phyloP scores from a whole-genome alignment of 2,329 filamentous ascomycete genomes.

The Alternaria sp. region DNA sequence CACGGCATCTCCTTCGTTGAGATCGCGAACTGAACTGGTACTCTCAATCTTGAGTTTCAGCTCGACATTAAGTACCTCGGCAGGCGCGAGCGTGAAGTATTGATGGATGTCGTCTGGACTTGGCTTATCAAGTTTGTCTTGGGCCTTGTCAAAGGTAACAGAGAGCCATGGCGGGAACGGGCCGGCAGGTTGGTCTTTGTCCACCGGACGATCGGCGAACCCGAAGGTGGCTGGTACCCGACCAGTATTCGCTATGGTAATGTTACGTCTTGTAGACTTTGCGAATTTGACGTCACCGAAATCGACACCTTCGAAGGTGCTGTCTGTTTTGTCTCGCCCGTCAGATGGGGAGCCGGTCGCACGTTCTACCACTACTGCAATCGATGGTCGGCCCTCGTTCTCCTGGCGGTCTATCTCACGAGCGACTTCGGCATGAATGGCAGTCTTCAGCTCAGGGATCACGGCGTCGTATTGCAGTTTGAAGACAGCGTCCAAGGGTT shows the following conservation, averaged over 20 bases:
- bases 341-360: constrained; percentile 33
- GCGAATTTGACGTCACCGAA: constrained; percentile 79
- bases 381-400: constrained; percentile 83
- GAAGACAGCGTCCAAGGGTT: constrained; percentile 85
- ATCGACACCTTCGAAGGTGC: constrained; percentile 66
- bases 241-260: constrained; percentile 93
- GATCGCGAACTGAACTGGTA: constrained; percentile 66
- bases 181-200: constrained; percentile 52
- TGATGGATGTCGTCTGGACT: constrained; percentile 41
- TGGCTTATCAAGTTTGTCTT: constrained; percentile 45
- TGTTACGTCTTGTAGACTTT: constrained; percentile 66
- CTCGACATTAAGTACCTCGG: constrained; percentile 76
- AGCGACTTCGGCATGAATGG: constrained; percentile 84
- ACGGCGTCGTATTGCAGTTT: constrained; percentile 85
- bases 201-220: constrained; percentile 75
- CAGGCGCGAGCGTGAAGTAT: constrained; percentile 77
- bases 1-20: constrained; percentile 71
- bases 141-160: constrained; percentile 66
- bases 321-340: constrained; percentile 45
- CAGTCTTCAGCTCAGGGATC: constrained; percentile 81
- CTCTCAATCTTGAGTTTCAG: constrained; percentile 72
- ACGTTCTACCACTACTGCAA: constrained; percentile 81
- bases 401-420: constrained; percentile 87
- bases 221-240: constrained; percentile 78
- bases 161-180: constrained; percentile 71